These are phyloP conservation scores for Epicoccum nigrum DNA, from an alignment of 2,329 filamentous ascomycete species.

Conservation along the genomic window DNA sequence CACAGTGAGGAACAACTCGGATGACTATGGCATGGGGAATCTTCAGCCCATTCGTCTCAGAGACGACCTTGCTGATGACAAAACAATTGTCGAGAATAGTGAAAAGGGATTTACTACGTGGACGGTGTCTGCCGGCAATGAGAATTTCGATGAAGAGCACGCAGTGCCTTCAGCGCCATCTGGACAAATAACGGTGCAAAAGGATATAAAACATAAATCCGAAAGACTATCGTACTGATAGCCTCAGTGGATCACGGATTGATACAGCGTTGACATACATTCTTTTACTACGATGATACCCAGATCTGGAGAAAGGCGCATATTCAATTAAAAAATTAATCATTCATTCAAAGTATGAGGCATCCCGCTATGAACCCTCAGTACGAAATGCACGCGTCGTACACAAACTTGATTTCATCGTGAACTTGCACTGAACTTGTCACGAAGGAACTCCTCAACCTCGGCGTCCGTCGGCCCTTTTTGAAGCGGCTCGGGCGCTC, in stretches of 20 bases:
- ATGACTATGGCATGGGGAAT: slow-evolving; percentile 33
- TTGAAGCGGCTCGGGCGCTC: background rate
- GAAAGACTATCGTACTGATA: slow-evolving; percentile 18
- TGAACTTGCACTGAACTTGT: slow-evolving; percentile 23
- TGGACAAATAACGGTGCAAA: slow-evolving; percentile 37
- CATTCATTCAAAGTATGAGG: background rate
- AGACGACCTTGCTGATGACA: slow-evolving; percentile 32
- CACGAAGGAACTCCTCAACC: slow-evolving; percentile 30
- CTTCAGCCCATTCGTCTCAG: slow-evolving; percentile 34
- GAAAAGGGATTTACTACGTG: slow-evolving; percentile 37
- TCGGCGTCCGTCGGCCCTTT: slow-evolving; percentile 23
- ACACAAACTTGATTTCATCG: slow-evolving; percentile 5
- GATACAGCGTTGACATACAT: background rate
- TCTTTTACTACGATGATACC: slow-evolving; percentile 12
- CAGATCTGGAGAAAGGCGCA: slow-evolving; percentile 7
- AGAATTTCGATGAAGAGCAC: slow-evolving; percentile 35
- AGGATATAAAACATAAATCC: slow-evolving; percentile 30
- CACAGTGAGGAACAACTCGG: slow-evolving; percentile 21
- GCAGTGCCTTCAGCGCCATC: background rate
- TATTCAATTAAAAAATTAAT: slow-evolving; percentile 6
- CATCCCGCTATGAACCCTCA: background rate
- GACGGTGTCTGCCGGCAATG: slow-evolving; percentile 37
- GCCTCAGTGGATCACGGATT: background rate
- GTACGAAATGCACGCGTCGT: background rate
- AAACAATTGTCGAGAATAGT: slow-evolving; percentile 26